Base-by-base conservation (phyloP, 2,329 filamentous ascomycete genomes). In the Botrytis elliptica region DNA sequence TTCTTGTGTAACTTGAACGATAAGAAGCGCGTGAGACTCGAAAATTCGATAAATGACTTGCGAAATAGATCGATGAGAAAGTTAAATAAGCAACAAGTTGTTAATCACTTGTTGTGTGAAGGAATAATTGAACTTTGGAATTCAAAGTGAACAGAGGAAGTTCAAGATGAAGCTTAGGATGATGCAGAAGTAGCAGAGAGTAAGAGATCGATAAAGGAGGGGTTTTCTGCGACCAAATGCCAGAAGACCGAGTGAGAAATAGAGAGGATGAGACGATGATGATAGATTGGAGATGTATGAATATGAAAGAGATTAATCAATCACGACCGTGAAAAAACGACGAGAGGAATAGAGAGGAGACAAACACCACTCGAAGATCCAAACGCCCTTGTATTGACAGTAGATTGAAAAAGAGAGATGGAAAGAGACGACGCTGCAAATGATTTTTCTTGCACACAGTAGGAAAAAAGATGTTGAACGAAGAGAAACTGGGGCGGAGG, bases 291-390 rank as follows among this genome's bases (percentile, higher is more conserved):
- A 60, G 73, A 75, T 70, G 76, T 60, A 64, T 36, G 46, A 52
- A 69, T 79, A 79, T 70, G 75, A 77, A 79, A 78, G 72, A 78
- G 77, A 74, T 75, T 67, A 77, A 42, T 52, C 59, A 70, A 73
- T 63, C 57, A 63, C 71, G 71, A 75, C 74, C 74, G n/a, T 8
- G 40, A 76, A 73, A 40, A 75, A 77, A 77, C 73, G 75, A 79
- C 75, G 77, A 79, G 72, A 79, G 75, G 74, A 77, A 77, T 62
- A 75, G 73, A 78, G 76, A 75, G 77, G 79, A 78, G 74, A 74
- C 71, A 78, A 81, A 78, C 75, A 77, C 76, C 76, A 77, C 79
- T 80, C 79, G 77, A 75, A 78, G 78, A 78, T 78, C 78, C 79
- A 76, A 76, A 72, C 71, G 71, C 71, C 71, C 71, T 72, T 72